Base-by-base conservation (phyloP, 2,329 filamentous ascomycete genomes). In the Venturia effusa region DNA sequence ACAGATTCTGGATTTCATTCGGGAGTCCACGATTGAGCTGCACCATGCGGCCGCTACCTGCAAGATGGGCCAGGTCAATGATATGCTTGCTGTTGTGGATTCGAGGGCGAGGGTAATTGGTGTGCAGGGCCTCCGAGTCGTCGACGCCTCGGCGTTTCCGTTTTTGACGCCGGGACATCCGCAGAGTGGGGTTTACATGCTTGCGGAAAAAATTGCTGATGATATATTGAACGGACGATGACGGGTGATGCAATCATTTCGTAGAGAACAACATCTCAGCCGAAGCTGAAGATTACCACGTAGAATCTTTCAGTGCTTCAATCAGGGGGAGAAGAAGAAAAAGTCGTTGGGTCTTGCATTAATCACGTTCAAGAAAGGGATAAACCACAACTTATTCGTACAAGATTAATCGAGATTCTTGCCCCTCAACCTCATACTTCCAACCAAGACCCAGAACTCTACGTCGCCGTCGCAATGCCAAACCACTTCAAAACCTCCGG, bases 71-170 rank as follows among this genome's bases (percentile, higher is more conserved):
- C 71, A 66, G 10, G 41, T 10, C 67, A 73, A 76, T 30, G 78
- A 84, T 62, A 69, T 73, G 0, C 76, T 74, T 61, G 79, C 81
- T 10, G 83, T 85, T 0, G 74, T 86, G 0, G 80, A 85, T 67
- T 73, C 78, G 66, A 78, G 79, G 61, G 74, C 85, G n/a, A 72
- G 75, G 1, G 83, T 85, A 0, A 75, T 76, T 7, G 83, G 83
- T 1, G 77, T 84, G 2, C 73, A 76, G 62, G 77, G 78, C 1
- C 71, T 86, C n/a, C 74, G 83, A 1, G 82, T 86, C 15, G 72
- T 72, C n/a, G 73, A 74, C 66, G 73, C 71, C 13, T 69, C 67
- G 19, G 64, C 68, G 0, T 74, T 73, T 64, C 69, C 71, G 0
- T 66, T 75, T 10, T 63, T 73, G n/a, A 73, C 73, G 30, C 74